Evolutionary conservation across 805 yeast genomes (phyloP).

Genomic region (Kluyveromyces starmeri): DNA sequence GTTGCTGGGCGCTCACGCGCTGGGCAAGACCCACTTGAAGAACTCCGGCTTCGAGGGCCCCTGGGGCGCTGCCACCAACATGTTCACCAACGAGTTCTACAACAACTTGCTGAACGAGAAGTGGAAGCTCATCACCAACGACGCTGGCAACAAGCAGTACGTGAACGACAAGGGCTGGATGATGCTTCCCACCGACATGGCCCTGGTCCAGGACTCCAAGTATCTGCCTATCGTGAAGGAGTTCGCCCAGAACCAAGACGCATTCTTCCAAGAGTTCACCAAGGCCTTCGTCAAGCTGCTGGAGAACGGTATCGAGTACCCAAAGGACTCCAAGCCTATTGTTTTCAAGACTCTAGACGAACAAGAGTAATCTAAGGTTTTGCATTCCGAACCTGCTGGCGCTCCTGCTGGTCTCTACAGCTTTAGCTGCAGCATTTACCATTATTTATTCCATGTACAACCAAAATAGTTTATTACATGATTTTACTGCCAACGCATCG

Average conservation of each 20-base stretch:
- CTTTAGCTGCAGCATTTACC: no score
- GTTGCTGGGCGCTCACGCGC: constrained; percentile 64
- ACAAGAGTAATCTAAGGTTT: no score
- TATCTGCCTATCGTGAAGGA: constrained; percentile 53
- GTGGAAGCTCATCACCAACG: constrained; percentile 49
- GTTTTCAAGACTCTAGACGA: constrained; percentile 62
- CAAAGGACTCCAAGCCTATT: constrained; percentile 36
- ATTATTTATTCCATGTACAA: no score
- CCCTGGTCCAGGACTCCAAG: constrained; percentile 50
- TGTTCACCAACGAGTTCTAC: constrained; percentile 68
- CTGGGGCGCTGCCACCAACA: constrained; percentile 77
- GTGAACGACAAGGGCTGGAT: constrained; percentile 58
- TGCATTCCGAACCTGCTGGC: no score
- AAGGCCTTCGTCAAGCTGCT: constrained; percentile 59
- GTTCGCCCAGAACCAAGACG: constrained; percentile 58
- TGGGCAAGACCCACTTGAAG: constrained; percentile 64
- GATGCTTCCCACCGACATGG: constrained; percentile 84
- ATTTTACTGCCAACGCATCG: no score
- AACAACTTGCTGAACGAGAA: constrained; percentile 44
- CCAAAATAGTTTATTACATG: no score
- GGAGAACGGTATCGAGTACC: constrained; percentile 69
- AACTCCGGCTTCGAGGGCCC: constrained; percentile 81
- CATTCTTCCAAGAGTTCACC: constrained; percentile 57
- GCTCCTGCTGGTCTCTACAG: no score
- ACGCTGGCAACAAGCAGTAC: constrained; percentile 51